A percentile compares a stretch with the other conserved stretches of the same genome.
Evolutionary conservation across 805 yeast species (phyloP).

Genomic region (Monosporozyma siamensis): DNA sequence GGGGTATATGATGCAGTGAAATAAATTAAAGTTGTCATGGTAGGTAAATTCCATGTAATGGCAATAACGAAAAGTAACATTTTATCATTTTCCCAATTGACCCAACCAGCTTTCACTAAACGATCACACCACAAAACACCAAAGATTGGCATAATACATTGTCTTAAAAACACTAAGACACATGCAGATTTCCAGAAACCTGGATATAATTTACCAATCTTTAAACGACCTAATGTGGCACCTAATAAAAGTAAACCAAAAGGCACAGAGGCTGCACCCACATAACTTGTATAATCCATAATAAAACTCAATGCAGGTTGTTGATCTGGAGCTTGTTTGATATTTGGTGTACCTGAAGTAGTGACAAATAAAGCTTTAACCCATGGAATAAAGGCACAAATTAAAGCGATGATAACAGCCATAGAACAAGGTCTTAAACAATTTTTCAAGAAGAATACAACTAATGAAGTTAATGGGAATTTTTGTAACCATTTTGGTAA

Average conservation of each 20-base stretch:
- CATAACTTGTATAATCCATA: conserved; percentile 69
- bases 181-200: conserved; percentile 64
- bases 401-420: conserved; percentile 54
- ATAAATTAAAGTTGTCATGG: conserved; percentile 82
- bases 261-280: conserved; percentile 88
- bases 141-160: conserved; percentile 70
- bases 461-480: conserved; percentile 21
- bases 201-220: conserved; percentile 48
- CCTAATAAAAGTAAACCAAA: conserved; percentile 78
- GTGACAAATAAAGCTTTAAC: conserved; percentile 61
- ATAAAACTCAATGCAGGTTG: conserved; percentile 79
- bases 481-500: conserved; percentile 23
- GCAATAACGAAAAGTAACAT: conserved; percentile 69
- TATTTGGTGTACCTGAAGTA: conserved; percentile 33
- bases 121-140: conserved; percentile 62
- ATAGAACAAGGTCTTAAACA: conserved; percentile 66
- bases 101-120: conserved; percentile 58
- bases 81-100: conserved; percentile 36
- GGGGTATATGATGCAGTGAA: conserved; percentile 82
- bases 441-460: conserved; percentile 38
- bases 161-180: conserved; percentile 45
- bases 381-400: conserved; percentile 81
- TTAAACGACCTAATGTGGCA: conserved; percentile 75
- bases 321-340: conserved; percentile 77
- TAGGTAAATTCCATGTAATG: conserved; percentile 72